phyloP scores from a whole-genome alignment of 805 yeast genomes.

The Starmerella apis region DNA sequence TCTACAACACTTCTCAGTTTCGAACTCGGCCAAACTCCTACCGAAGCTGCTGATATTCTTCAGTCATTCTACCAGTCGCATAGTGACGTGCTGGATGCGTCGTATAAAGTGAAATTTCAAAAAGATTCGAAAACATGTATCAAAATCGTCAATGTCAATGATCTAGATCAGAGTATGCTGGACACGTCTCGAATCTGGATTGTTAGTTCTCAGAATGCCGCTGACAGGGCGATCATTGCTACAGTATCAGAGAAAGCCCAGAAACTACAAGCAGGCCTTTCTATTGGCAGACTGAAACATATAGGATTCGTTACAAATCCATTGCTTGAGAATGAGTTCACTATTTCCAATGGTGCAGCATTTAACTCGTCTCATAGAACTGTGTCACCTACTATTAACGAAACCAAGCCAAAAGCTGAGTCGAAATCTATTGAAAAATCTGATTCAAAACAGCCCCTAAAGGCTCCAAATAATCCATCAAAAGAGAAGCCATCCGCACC shows the following conservation, averaged over 20 bases:
- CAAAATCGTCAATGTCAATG: neutral
- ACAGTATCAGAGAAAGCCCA: conserved; percentile 1
- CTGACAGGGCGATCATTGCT: conserved; percentile 11
- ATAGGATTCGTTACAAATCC: conserved; percentile 14
- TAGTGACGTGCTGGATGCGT: conserved; percentile 9
- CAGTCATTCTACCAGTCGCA: conserved; percentile 7
- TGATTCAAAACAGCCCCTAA: neutral
- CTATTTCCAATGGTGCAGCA: neutral
- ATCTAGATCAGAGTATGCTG: neutral
- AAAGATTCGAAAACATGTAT: neutral
- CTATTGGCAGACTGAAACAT: neutral
- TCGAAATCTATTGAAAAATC: neutral
- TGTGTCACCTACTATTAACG: no score
- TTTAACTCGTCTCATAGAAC: neutral
- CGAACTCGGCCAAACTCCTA: neutral
- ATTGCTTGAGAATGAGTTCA: conserved; percentile 2
- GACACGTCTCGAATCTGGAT: conserved; percentile 4
- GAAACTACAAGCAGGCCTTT: neutral
- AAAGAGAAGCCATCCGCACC: neutral
- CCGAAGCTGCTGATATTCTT: conserved; percentile 9
- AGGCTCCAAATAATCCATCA: neutral
- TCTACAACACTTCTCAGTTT: conserved; percentile 13
- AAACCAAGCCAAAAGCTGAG: neutral
- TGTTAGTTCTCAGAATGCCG: conserved; percentile 10
- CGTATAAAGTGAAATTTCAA: conserved; percentile 4